Base-by-base conservation (phyloP, 129 eudicot species). In the Flaveria robusta region DNA sequence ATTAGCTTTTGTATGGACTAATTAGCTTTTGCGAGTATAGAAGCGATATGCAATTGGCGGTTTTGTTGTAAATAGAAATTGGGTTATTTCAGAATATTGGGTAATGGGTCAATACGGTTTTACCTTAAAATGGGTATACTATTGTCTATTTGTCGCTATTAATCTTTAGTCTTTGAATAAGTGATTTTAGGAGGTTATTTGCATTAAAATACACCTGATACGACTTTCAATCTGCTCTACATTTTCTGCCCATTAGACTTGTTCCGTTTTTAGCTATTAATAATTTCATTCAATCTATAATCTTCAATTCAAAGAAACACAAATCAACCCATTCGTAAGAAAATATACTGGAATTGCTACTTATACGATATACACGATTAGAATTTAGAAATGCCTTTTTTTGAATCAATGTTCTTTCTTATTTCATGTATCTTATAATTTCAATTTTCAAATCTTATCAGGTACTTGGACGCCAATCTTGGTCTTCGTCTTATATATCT, bases 401-500 rank as follows among this genome's bases (percentile, higher is more conserved):
- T 56, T 8, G n/a, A 55, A 11, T 23, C 66, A 59, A 23, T 24
- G 13, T 59, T 14, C n/a, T 11, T 26, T 26, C 11, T 27, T 26
- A 5, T 29, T 62, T 27, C 43, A 64, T 20, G n/a, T 60, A 14
- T 55, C 37, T 12, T 41, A 50, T 39, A 11, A 12, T 4, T 18
- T 63, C 45, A 63, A 29, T 29, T 14, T 29, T 62, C 10, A 13
- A 27, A 62, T 15, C 1, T 63, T 63, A 14, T 29, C 68, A 63
- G 68, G 68, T 27, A 63, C 68, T 79, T 42, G 55, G 67, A 31
- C 77, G 71, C 83, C 79, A 71, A 78, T 68, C 72, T 43, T 82
- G 79, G 85, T 78, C 26, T 15, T 71, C 83, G 56, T 79, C 84
- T 23, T 77, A 60, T 70, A 66, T 72, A 11, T 72, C 78, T 42